Base-by-base conservation (phyloP, 148 eudicot genomes). In the Selenicereus undatus region DNA sequence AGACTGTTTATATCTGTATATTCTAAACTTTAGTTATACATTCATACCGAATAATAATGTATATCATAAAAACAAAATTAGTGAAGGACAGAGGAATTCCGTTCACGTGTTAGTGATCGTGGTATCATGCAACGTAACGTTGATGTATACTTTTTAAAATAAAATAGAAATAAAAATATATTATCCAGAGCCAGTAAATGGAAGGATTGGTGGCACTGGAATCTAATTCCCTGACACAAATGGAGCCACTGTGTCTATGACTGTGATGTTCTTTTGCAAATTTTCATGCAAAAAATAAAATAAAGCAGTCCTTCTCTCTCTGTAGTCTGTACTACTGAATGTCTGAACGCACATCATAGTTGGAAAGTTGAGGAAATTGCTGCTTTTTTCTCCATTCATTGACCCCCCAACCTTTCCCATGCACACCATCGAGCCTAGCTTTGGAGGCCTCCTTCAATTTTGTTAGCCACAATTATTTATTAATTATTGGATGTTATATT, bases 161-260 rank as follows among this genome's bases (percentile, higher is more conserved):
- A 1, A 29, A 29, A 58, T 0, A 32, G 2, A 24, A 82, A 14
- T 5, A 62, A 48, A 77, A 71, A 72, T 58, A 76, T 39, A 29
- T 79, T 24, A 50, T 22, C 68, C 68, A 22, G 5, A 64, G 29
- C 29, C 68, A 64, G 32, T 66, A 66, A 30, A 24, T 6, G 62
- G 75, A 80, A 73, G 72, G 72, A 72, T 79, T 84, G 86, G 86
- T 84, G 86, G 86, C 65, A 76, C 26, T 51, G 86, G 86, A 84
- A 84, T 84, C 86, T 81, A 84, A 84, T 84, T 84, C 86, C 86
- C 84, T 81, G 84, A 84, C 86, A 84, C 82, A 84, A 50, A 81
- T 78, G 79, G 81, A 84, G 74, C 83, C 83, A 65, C 64, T 8
- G 72, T 72, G 76, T 48, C 39, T 39, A 39, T 4, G 43, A 39